phyloP scores from a whole-genome alignment of 169 alveolate genomes.

The Plasmodium falciparum region DNA sequence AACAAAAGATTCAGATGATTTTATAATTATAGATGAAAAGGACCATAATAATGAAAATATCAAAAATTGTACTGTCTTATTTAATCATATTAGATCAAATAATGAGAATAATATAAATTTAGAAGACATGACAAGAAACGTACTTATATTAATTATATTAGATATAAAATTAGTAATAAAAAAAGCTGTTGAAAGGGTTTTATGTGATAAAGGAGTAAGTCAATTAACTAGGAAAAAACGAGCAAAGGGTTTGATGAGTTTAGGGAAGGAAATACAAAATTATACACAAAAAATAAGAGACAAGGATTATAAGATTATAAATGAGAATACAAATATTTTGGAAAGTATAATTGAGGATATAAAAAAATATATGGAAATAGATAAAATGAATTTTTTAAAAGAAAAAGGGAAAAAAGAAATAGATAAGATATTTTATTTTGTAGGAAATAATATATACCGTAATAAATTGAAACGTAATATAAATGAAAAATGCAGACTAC shows the following conservation, averaged over 20 bases:
- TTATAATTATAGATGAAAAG: no score
- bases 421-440: neutral
- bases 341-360: constrained; percentile 72
- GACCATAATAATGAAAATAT: no score
- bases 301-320: constrained; percentile 17
- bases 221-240: constrained; percentile 77
- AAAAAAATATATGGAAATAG: constrained; percentile 33
- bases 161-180: constrained; percentile 84
- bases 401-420: neutral
- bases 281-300: constrained; percentile 60
- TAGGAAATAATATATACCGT: no score
- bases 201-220: constrained; percentile 78
- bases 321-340: constrained; percentile 67
- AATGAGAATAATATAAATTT: constrained; percentile 12
- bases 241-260: constrained; percentile 74
- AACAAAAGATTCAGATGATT: no score
- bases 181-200: constrained; percentile 80
- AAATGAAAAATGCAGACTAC: no score
- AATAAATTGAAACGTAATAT: no score
- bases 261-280: constrained; percentile 81
- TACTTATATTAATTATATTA: constrained; percentile 78
- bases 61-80: no score
- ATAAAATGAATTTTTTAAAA: neutral
- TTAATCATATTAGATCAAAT: no score
- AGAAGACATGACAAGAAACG: constrained; percentile 56